Conservation (phyloP, 2,329 filamentous ascomycete species). For the Mariannaea sp. region DNA sequence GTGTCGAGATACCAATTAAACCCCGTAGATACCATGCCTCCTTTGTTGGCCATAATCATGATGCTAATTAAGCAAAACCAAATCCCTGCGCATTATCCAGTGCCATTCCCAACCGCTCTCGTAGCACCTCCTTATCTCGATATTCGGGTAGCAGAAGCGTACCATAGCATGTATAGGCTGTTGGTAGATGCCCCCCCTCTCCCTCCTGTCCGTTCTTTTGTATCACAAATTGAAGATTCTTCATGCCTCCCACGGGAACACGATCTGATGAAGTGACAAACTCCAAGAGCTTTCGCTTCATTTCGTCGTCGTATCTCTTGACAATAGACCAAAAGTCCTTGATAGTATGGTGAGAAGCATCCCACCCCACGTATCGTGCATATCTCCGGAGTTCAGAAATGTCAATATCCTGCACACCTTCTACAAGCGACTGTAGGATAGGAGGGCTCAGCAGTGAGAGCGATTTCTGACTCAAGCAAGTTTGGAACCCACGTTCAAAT, state of each 20-base stretch:
- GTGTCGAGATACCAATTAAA: neutral
- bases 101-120: constrained; percentile 79
- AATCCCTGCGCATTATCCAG: constrained; percentile 89
- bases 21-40: neutral
- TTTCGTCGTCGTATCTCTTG: constrained; percentile 65
- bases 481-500: constrained; percentile 79
- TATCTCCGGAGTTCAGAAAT: constrained; percentile 72
- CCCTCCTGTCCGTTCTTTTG: constrained; percentile 73
- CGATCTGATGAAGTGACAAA: constrained; percentile 95
- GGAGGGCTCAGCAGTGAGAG: constrained; percentile 72
- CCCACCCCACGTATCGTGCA: constrained; percentile 82
- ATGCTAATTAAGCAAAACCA: constrained; percentile 67
- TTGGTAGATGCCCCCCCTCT: constrained; percentile 68
- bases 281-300: constrained; percentile 79
- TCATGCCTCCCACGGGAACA: constrained; percentile 84
- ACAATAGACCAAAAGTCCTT: constrained; percentile 86
- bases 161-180: constrained; percentile 91
- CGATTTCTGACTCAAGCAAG: constrained; percentile 72
- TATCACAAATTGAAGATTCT: constrained; percentile 81
- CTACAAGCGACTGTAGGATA: constrained; percentile 76
- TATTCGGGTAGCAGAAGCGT: constrained; percentile 87
- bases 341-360: constrained; percentile 70
- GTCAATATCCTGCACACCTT: constrained; percentile 83
- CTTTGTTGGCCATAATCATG: neutral
- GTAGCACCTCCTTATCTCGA: constrained; percentile 68